Base-by-base conservation (phyloP, 148 eudicot genomes). In the Nyssa sinensis region DNA sequence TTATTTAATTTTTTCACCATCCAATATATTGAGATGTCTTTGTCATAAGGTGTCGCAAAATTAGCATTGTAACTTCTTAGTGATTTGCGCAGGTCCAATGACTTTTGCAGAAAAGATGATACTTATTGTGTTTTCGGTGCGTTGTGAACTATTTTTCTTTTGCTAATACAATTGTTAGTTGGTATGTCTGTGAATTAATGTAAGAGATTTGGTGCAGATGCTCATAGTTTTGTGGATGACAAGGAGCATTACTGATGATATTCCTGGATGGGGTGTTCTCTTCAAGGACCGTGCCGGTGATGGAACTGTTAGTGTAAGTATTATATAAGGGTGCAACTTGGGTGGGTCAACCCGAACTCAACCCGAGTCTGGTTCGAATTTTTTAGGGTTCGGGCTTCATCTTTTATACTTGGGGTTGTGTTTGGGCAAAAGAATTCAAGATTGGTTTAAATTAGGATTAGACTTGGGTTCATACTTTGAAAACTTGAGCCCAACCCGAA, bases 201-300 rank as follows among this genome's bases (percentile, higher is more conserved):
- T 63, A 5, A 29, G 10, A 24, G 10, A n/a, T 62, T 72, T n/a
- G 33, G 44, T 77, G 61, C 84, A 94, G 98, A 67, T 80, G 74
- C 62, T 88, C 31, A 85, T 94, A 62, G 81, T 86, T 51, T 34
- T 94, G 75, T 94, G 98, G 98, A 94, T 94, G 98, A 94, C 98
- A 71, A 90, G 98, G 79, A 88, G 86, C 82, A 82, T 94, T 53
- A 90, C 98, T 1, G 97, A 94, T 69, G 90, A 90, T 17, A 81
- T 88, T 74, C 96, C 96, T 16, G 98, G 98, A 21, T 94, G 98
- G 98, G 98, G 98, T 62, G 79, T 84, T 34, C 73, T 94, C 1
- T 94, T 94, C 74, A 80, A 88, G 2, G 97, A 86, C 28, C 87
- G 83, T 47, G 97, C 85, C 11, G 98, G 98, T 47, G 98, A 94